phyloP scores from a whole-genome alignment of 305 asterid genomes.

The Fraxinus xanthoxyloides region DNA sequence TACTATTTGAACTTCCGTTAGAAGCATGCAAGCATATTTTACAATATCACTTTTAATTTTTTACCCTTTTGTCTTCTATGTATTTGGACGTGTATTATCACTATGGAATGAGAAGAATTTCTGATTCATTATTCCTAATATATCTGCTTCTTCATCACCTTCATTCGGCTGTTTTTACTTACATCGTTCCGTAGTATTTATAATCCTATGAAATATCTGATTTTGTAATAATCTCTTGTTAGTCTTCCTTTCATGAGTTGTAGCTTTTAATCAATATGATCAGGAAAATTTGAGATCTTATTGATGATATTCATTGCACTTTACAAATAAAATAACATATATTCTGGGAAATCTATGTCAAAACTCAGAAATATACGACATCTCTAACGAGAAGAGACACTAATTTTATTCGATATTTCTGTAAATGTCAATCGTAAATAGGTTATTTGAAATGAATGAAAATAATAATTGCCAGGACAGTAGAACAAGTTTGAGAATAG shows the following conservation, averaged over 20 bases:
- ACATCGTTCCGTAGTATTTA: background rate
- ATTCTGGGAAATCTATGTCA: background rate
- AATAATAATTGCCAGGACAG: background rate
- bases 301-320: background rate
- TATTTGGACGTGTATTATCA: no score
- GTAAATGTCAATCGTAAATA: no score
- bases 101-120: no score
- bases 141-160: no score
- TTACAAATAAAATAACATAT: background rate
- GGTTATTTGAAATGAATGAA: background rate
- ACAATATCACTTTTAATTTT: no score
- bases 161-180: no score
- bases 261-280: background rate
- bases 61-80: no score
- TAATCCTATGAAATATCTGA: background rate
- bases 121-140: no score
- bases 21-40: no score
- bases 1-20: no score
- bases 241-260: background rate
- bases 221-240: background rate
- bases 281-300: background rate
- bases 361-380: background rate
- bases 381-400: background rate
- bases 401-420: no score
- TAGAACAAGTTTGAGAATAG: background rate